Evolutionary conservation across 2,329 filamentous ascomycete genomes (phyloP), one percentile per base, ranked within the genome.

Genomic region (Alternaria triticimaculans): DNA sequence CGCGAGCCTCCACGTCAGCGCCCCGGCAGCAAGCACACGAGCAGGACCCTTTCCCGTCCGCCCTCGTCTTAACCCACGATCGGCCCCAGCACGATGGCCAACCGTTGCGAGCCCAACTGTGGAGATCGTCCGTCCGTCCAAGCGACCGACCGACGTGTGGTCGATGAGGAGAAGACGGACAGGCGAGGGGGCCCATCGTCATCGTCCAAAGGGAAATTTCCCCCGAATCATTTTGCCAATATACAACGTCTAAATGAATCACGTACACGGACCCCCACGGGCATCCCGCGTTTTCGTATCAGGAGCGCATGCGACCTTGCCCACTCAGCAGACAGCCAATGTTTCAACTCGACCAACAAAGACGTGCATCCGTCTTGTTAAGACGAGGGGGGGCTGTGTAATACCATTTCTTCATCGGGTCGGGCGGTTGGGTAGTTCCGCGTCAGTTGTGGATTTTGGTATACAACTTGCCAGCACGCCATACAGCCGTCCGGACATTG

Each of bases 221-320:
- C 15, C 37, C 62, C 67, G 63, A 66, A 59, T 41, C 37, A 18
- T 65, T 66, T 30, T 59, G 62, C 62, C 28, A 53, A 62, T 62
- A 67, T 66, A 66, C 62, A 54, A 71, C 69, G 57, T 45, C 69
- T 72, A 72, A 73, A 74, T 66, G 67, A 68, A 75, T 75, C 67
- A 73, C 72, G 73, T 75, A 74, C 67, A 68, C 59, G 49, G 20
- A 65, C 69, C 72, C 71, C 70, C 71, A 72, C 72, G 57, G 44
- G 10, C 48, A 73, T 66, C 70, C 73, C 72, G 60, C 68, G 63
- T 51, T 64, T 53, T 55, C 57, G 56, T 64, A 65, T 55, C 69
- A 51, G 62, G 63, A 33, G 62, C 63, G 69, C 66, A 67, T 70
- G 54, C 53, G 55, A 62, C 49, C 51, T 62, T 55, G 44, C 55